Evolutionary conservation across 2,329 filamentous ascomycete genomes (phyloP).

Genomic region (Periconia digitata): DNA sequence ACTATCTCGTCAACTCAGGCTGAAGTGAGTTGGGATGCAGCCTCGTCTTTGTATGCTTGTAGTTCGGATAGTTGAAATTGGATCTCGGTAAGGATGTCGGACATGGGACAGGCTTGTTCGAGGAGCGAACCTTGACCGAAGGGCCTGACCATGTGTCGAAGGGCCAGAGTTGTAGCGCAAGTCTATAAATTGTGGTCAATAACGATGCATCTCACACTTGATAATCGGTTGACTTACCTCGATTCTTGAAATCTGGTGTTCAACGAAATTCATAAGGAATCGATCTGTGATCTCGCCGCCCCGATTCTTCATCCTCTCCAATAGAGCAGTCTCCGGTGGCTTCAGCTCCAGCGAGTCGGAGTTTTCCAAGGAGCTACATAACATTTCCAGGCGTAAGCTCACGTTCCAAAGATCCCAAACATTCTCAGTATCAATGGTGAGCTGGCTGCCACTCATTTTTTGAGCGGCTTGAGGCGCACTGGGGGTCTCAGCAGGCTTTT

Average conservation of each 20-base stretch:
- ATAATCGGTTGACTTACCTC: slow-evolving; percentile 65
- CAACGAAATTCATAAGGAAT: slow-evolving; percentile 85
- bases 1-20: slow-evolving; percentile 7
- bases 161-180: slow-evolving; percentile 74
- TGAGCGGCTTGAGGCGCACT: slow-evolving; percentile 58
- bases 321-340: slow-evolving; percentile 77
- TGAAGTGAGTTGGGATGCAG: slow-evolving; percentile 18
- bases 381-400: slow-evolving; percentile 85
- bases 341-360: slow-evolving; percentile 65
- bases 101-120: slow-evolving; percentile 77
- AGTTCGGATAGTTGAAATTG: slow-evolving; percentile 65
- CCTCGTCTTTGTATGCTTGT: slow-evolving; percentile 43
- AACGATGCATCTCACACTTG: not conserved
- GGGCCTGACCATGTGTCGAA: slow-evolving; percentile 78
- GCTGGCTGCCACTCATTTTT: slow-evolving; percentile 62
- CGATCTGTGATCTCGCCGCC: slow-evolving; percentile 86
- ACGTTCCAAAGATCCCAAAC: slow-evolving; percentile 91
- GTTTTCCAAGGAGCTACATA: slow-evolving; percentile 86
- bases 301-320: slow-evolving; percentile 71
- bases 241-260: slow-evolving; percentile 93
- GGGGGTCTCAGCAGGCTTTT: slow-evolving; percentile 38
- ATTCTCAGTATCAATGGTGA: slow-evolving; percentile 80
- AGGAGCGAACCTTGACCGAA: slow-evolving; percentile 65
- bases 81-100: slow-evolving; percentile 66
- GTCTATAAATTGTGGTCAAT: slow-evolving; percentile 57